Base-by-base conservation (phyloP, 2,329 filamentous ascomycete species). In the Knoxdaviesia capensis region DNA sequence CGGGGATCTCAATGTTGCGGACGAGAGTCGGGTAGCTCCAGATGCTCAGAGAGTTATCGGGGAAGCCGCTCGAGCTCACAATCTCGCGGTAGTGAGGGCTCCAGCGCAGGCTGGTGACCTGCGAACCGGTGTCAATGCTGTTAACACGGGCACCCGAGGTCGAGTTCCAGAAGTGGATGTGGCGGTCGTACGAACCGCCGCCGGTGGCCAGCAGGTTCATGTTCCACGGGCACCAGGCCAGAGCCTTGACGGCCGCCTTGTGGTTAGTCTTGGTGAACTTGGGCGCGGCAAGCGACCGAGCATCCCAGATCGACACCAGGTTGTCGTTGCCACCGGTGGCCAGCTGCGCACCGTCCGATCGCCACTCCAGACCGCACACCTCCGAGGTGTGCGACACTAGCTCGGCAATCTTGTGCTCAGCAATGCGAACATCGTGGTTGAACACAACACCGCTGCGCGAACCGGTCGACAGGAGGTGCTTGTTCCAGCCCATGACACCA, bases 211-310 rank as follows among this genome's bases (percentile, higher is more conserved):
- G 80, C 40, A 96, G 77, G 69, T 94, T 96, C 61, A 84, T 77
- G 66, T 94, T 90, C 90, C 90, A 98, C 37, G 90, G 90, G 70
- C 90, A 98, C 90, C 90, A 98, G 48, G 86, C 82, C 38, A 98
- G 75, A 45, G 90, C 90, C 74, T 98, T 98, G 64, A 98, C 87
- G 38, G 90, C 90, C 44, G 90, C 90, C 63, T 90, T 90, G 71
- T 98, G 90, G 72, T 98, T 98, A 56, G 88, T 94, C 78, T 98
- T 98, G 63, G 86, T 90, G 69, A 96, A 96, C 66, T 96, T 96
- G 59, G 90, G 90, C 7, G 92, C 87, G 11, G 77, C 78, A 46
- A 98, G 71, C 6, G 85, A 90, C 41, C 90, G 85, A 43, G 90
- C 88, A 60, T 98, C 90, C 90, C 90, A 98, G 65, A 98, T 98